Evolutionary conservation across 1,284 basidiomycete genomes (phyloP).

Genomic region (Hemileia vastatrix): DNA sequence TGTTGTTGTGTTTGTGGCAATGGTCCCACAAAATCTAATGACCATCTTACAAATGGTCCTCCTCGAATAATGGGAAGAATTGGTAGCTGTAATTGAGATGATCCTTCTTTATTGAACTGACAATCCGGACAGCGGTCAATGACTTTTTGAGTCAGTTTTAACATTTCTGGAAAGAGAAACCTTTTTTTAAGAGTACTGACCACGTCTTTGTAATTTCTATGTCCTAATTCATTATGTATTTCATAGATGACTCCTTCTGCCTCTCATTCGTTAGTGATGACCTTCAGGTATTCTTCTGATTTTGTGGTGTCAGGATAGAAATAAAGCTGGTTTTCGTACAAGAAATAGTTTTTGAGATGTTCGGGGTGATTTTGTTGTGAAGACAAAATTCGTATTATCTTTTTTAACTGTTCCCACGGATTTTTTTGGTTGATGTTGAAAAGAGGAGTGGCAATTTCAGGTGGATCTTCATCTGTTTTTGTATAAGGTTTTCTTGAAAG

Average conservation of each 20-base stretch:
- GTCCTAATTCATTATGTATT: too few relatives aligned
- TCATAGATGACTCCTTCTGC: too few relatives aligned
- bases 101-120: background rate
- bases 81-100: background rate
- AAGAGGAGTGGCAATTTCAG: background rate
- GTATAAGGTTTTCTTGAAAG: slow-evolving; percentile 2
- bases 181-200: background rate
- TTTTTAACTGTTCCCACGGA: too few relatives aligned
- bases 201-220: background rate
- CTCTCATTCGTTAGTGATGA: too few relatives aligned
- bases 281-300: too few relatives aligned
- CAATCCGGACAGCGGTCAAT: background rate
- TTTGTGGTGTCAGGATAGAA: too few relatives aligned
- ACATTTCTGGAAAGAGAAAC: background rate
- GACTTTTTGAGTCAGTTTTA: background rate
- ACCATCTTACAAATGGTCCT: slow-evolving; percentile 2
- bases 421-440: background rate
- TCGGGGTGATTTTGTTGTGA: too few relatives aligned
- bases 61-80: background rate
- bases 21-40: slow-evolving; percentile 6
- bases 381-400: too few relatives aligned
- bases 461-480: background rate
- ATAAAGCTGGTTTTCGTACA: too few relatives aligned
- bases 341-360: too few relatives aligned
- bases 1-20: background rate